A percentile compares a stretch with the other conserved stretches of the same genome.
These are phyloP conservation scores for Tieghemostelium lacteum DNA, from an alignment of 78 protist genomes.

Conservation along the genomic window DNA sequence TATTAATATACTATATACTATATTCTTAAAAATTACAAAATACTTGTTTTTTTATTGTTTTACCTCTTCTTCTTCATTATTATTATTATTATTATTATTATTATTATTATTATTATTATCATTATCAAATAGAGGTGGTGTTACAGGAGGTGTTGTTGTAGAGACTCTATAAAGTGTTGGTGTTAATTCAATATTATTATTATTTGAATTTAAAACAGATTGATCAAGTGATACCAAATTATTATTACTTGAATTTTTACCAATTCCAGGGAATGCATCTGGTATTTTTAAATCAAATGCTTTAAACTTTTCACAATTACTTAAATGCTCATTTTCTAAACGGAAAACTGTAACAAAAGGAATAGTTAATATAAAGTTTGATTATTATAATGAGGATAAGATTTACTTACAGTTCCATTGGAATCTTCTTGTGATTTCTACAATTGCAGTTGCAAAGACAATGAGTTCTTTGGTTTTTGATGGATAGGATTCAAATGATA, in stretches of 20 bases:
- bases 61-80: no score
- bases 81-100: no score
- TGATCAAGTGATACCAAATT: not conserved
- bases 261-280: slow-evolving; percentile 11
- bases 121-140: no score
- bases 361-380: not conserved
- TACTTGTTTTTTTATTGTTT: no score
- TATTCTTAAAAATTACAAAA: no score
- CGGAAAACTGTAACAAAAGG: slow-evolving; percentile 46
- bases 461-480: slow-evolving; percentile 49
- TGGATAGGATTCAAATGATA: slow-evolving; percentile 53
- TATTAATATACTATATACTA: no score
- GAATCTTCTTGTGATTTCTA: slow-evolving; percentile 70
- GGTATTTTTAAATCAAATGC: slow-evolving; percentile 75
- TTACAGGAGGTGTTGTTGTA: no score
- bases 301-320: slow-evolving; percentile 74
- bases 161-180: no score
- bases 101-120: no score
- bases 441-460: slow-evolving; percentile 19
- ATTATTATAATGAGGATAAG: not conserved
- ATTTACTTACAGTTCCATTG: slow-evolving; percentile 79
- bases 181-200: no score
- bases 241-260: not conserved
- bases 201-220: no score
- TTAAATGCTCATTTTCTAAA: slow-evolving; percentile 78